Base-by-base conservation (phyloP, 2,329 filamentous ascomycete genomes). In the Fusarium phyllophilum region DNA sequence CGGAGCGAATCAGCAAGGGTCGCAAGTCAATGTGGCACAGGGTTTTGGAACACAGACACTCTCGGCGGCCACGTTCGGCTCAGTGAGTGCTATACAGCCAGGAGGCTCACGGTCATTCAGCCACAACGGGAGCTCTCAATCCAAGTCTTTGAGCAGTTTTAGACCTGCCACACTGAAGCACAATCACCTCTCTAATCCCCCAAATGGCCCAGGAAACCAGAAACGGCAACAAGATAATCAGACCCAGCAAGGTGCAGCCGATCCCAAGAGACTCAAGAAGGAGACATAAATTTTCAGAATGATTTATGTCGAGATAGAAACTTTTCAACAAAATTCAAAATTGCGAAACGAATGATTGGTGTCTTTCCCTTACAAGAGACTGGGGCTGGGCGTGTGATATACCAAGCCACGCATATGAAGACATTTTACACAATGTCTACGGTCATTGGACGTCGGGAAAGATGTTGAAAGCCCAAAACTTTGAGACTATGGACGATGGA, bases 151-250 rank as follows among this genome's bases (percentile, higher is more conserved):
- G 20, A 8, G 7, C 13, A 14, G 15, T 38, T 59, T 51, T 29
- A 22, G n/a, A 17, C 18, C n/a, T 58, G 20, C 14, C 33, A 36
- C 42, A 5, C 24, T 29, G 24, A n/a, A 36, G 13, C n/a, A 45
- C 15, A 29, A 33, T 26, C 5, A 8, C 15, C 34, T 24, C n/a
- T 18, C 26, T 26, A 20, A n/a, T 6, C n/a, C 18, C 9, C 14
- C 24, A 13, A 8, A 22, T 20, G 15, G n/a, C 22, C 14, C 33
- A 13, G 33, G 11, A 20, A 36, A 15, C 20, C 31, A 49, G 13
- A 68, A 55, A 52, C 45, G 63, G 26, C 66, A 49, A 12, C 45
- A 54, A 26, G 24, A 62, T 22, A 15, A 44, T 13, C 56, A 62
- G 36, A 13, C 38, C 24, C 15, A 36, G 31, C 26, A 46, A 46